Base-by-base conservation (phyloP, 2,329 filamentous ascomycete species). In the Botryosphaeria dothidea region DNA sequence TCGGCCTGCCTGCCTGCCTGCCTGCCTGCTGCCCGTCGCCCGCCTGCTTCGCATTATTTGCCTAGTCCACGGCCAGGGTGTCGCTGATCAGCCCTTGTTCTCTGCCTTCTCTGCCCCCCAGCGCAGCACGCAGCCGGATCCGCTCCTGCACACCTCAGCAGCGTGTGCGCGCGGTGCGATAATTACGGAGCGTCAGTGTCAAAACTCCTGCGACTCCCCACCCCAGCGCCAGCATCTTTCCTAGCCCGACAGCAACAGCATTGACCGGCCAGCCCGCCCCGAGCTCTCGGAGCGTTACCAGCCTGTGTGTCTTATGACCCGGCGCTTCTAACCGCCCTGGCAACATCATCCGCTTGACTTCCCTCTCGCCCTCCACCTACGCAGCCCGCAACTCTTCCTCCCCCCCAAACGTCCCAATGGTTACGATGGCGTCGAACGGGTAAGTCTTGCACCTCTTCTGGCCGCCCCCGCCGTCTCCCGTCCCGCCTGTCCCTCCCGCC, bases 341-440 rank as follows among this genome's bases (percentile, higher is more conserved):
- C 60, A 46, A 41, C 60, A 62, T 43, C 31, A 7, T 62, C 46
- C 31, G 34, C 46, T 62, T 41, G 34, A 41, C 60, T 27, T 56
- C 49, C 51, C 62, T 41, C 62, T 41, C 62, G 34, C 38, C 38
- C 62, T 27, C 49, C 62, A 52, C 36, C 31, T 52, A n/a, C 60
- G 15, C 54, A 57, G 15, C 54, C 54, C 54, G 34, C 54, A 56
- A 43, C 29, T 34, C 23, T 49, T 31, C 49, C 19, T 19, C 62
- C 49, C 36, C 43, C 52, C 51, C 49, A 52, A 45, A 27, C 31
- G 62, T 57, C 62, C 75, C 74, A 76, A 79, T 79, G 77, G 73
- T 77, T 71, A 79, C 77, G 71, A 79, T 79, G 77, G 74, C 77
- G 70, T 76, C 77, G 70, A 78, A 78, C 75, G 77, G 77, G 77